phyloP scores from a whole-genome alignment of 2,329 filamentous ascomycete genomes.

The Aspergillus jensenii region DNA sequence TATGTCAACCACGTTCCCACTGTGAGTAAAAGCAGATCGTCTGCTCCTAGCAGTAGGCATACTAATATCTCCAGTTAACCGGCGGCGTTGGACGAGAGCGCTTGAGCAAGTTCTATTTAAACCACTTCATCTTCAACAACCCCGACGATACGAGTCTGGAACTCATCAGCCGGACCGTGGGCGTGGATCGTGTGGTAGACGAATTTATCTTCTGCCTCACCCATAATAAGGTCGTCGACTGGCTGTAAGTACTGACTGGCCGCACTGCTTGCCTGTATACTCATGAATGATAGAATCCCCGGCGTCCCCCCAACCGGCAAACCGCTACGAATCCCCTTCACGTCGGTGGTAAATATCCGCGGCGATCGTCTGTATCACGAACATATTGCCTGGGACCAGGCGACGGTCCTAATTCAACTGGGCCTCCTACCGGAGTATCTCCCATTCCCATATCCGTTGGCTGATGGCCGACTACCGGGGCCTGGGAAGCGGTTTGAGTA shows the following conservation, averaged over 20 bases:
- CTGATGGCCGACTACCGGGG: conserved; percentile 36
- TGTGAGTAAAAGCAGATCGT: conserved; percentile 37
- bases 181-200: conserved; percentile 69
- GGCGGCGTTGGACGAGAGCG: conserved; percentile 67
- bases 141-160: conserved; percentile 66
- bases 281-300: conserved; percentile 47
- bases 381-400: conserved; percentile 71
- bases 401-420: conserved; percentile 60
- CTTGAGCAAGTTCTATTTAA: conserved; percentile 66
- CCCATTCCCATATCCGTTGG: conserved; percentile 58
- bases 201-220: conserved; percentile 68
- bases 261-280: neutral
- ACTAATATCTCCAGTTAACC: conserved; percentile 34
- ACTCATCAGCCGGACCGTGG: conserved; percentile 69
- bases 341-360: conserved; percentile 64
- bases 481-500: conserved; percentile 56
- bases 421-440: conserved; percentile 66
- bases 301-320: conserved; percentile 59
- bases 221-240: conserved; percentile 63
- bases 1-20: conserved; percentile 79
- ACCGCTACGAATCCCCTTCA: conserved; percentile 61
- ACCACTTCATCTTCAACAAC: conserved; percentile 76
- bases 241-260: conserved; percentile 56
- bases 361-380: conserved; percentile 69
- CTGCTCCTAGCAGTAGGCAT: neutral